Base-by-base conservation (phyloP, 345 rosid genomes). In the Populus tremula region DNA sequence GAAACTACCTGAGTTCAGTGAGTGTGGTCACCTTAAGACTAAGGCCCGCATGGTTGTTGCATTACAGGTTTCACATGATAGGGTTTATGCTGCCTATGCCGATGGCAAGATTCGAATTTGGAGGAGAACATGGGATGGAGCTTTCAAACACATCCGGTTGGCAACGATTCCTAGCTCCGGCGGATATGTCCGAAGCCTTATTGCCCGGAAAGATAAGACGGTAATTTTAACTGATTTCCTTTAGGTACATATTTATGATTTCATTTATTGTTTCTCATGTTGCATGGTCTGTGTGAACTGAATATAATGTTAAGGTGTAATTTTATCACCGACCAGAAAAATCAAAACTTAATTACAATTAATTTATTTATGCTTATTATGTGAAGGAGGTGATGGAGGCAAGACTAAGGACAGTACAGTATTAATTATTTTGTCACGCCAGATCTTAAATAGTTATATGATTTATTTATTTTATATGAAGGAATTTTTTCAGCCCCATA, bases 71-170 rank as follows among this genome's bases (percentile, higher is more conserved):
- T 78, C 87, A 20, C 78, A 72, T 31, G 83, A 86, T 12, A 73
- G 81, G 72, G 87, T 89, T 54, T 89, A 81, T 6, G 89, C 83
- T 10, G 93, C 90, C 10, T 88, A 82, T 36, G 83, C 88, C 0
- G 91, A 89, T 45, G 77, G 85, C 38, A 87, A 83, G 84, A 82
- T 88, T 21, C 61, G 93, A 76, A 84, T 85, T 13, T 89, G 93
- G 93, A 73, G 68, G 38, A 80, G 91, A 59, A 80, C 78, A 16
- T 85, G 89, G 89, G 87, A 76, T 17, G 88, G 84, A 6, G 76
- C 76, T 9, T 41, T 87, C 70, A 88, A 72, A 78, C 93, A 89
- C 59, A 77, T 78, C 35, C 65, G 85, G 74, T 29, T 89, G 70
- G 89, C 85, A 0, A 88, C 90, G 0, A 61, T 89, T 8, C 89